phyloP scores from a whole-genome alignment of 305 asterid genomes.

The Withania somnifera region DNA sequence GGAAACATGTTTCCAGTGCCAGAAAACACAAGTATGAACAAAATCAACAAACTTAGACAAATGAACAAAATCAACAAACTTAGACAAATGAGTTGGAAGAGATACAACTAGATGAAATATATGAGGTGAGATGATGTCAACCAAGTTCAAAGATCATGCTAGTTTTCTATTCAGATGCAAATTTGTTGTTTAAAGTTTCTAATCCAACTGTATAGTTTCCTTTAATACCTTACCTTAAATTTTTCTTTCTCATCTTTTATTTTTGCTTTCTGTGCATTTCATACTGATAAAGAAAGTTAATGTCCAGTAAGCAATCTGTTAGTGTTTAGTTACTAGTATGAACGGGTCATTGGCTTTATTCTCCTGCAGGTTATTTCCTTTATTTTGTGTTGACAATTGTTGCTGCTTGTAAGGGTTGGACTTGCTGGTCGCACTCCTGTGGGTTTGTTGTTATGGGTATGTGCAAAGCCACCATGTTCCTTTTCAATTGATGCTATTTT shows the following conservation, averaged over 20 bases:
- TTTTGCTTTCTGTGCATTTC: background rate
- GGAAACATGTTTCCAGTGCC: background rate
- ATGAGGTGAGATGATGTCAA: background rate
- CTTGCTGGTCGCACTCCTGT: constrained; percentile 78
- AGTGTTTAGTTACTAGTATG: background rate
- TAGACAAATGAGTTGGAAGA: background rate
- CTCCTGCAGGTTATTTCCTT: constrained; percentile 50
- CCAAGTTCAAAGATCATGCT: background rate
- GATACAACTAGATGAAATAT: background rate
- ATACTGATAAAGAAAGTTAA: background rate
- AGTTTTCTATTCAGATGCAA: background rate
- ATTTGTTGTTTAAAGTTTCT: background rate
- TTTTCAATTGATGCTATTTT: background rate
- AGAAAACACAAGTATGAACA: background rate
- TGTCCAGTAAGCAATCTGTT: background rate
- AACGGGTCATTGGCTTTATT: background rate
- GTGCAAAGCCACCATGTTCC: constrained; percentile 17
- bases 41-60: background rate
- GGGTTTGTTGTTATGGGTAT: constrained; percentile 88
- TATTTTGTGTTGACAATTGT: constrained; percentile 63
- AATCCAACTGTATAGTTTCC: background rate
- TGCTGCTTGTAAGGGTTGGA: constrained; percentile 94
- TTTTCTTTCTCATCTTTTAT: background rate
- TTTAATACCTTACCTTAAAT: background rate
- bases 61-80: background rate